These are phyloP conservation scores for Glaciozyma martinii DNA, from an alignment of 768 basidiomycete species.

Conservation along the genomic window DNA sequence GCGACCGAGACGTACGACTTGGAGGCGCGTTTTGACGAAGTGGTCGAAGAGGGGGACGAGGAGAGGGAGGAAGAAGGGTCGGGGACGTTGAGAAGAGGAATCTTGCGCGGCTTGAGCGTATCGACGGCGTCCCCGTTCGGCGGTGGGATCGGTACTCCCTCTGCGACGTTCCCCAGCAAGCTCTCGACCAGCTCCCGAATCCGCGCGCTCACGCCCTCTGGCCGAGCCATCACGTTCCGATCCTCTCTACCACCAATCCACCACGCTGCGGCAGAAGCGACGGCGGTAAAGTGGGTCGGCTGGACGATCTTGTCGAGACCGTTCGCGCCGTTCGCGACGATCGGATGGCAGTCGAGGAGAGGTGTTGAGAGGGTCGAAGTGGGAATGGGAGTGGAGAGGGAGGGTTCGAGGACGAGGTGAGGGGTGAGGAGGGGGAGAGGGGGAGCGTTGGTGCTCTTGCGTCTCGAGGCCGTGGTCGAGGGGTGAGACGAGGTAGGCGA, in stretches of 20 bases:
- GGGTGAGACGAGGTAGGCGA: no score
- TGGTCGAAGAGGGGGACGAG: background rate
- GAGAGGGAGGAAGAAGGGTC: conserved; percentile 12
- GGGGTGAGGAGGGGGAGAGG: background rate
- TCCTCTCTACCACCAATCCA: background rate
- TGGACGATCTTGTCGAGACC: conserved; percentile 2
- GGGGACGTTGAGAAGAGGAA: background rate
- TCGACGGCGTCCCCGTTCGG: background rate
- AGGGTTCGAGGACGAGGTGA: background rate
- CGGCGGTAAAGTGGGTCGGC: background rate
- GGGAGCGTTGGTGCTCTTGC: background rate
- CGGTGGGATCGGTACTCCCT: background rate
- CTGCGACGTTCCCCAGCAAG: background rate
- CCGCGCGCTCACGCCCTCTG: background rate
- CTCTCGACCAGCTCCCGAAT: background rate
- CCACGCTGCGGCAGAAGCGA: background rate
- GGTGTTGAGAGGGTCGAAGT: background rate
- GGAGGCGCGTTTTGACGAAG: background rate
- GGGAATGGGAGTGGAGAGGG: background rate
- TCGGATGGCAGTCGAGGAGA: background rate
- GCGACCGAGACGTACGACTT: conserved; percentile 22
- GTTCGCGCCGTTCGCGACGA: background rate
- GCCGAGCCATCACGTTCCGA: background rate
- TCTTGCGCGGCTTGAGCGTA: background rate
- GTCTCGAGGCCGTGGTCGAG: background rate